Conservation (phyloP, 2,329 filamentous ascomycete species). For the Fusarium sp. region DNA sequence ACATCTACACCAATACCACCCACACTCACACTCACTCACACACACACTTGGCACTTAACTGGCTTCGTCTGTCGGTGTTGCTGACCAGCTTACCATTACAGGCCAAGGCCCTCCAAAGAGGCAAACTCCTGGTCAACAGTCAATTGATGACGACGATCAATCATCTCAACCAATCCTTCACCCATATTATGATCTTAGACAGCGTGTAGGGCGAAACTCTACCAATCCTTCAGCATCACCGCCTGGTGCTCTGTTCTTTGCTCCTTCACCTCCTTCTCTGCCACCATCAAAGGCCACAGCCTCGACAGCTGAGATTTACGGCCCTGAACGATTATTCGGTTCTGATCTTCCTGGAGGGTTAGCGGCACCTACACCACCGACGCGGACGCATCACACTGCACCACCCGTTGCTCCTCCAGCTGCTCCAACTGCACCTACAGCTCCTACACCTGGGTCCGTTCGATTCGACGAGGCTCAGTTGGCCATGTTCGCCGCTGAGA, state of each 20-base stretch:
- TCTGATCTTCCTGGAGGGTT: slow-evolving; percentile 40
- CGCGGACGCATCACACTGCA: slow-evolving; percentile 18
- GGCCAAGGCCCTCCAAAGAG: slow-evolving; percentile 39
- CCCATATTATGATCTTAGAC: slow-evolving; percentile 39
- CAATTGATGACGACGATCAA: slow-evolving; percentile 37
- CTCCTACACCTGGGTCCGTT: slow-evolving; percentile 32
- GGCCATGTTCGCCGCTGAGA: slow-evolving; percentile 49
- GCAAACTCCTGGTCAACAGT: slow-evolving; percentile 27
- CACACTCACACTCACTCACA: not conserved
- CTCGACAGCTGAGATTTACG: slow-evolving; percentile 54
- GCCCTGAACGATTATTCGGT: slow-evolving; percentile 51
- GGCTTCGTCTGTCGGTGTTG: slow-evolving; percentile 23
- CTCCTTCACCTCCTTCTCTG: slow-evolving; percentile 51
- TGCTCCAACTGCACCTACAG: slow-evolving; percentile 13
- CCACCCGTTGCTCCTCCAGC: slow-evolving; percentile 12
- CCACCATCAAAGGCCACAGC: slow-evolving; percentile 35
- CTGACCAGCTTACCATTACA: slow-evolving; percentile 30
- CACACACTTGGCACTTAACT: not conserved
- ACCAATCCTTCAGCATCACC: slow-evolving; percentile 44
- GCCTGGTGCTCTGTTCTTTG: slow-evolving; percentile 45
- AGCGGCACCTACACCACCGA: slow-evolving; percentile 29
- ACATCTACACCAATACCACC: not conserved
- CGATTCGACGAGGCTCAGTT: slow-evolving; percentile 52
- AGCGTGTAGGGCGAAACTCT: slow-evolving; percentile 30
- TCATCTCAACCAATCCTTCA: slow-evolving; percentile 37